These are phyloP conservation scores for Inga leiocalycina DNA, from an alignment of 306 rosid genomes.

Conservation along the genomic window DNA sequence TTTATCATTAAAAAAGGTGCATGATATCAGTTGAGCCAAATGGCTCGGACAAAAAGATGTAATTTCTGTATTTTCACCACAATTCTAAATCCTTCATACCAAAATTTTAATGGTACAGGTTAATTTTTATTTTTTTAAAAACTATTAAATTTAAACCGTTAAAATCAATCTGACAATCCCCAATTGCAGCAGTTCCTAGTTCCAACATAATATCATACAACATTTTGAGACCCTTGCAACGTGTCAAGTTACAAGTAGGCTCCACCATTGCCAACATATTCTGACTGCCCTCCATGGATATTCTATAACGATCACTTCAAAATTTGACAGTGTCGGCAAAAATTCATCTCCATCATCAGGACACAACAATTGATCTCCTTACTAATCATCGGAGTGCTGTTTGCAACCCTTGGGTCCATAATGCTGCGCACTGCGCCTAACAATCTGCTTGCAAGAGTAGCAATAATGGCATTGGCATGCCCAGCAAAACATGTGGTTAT, in stretches of 20 bases:
- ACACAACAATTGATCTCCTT: not conserved
- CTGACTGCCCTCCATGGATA: not conserved
- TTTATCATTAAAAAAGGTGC: no score
- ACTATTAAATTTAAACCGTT: no score
- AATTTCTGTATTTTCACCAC: no score
- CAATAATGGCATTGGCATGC: slow-evolving; percentile 85
- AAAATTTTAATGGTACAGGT: no score
- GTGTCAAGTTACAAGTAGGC: not conserved
- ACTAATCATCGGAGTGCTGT: slow-evolving; percentile 70
- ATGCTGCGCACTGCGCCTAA: slow-evolving; percentile 75
- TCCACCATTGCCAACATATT: not conserved
- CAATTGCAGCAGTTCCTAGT: no score
- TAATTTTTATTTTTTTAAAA: no score
- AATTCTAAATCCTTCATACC: no score
- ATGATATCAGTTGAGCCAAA: no score
- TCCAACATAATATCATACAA: not conserved
- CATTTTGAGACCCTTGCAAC: not conserved
- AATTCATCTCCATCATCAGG: not conserved
- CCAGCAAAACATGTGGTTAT: slow-evolving; percentile 88
- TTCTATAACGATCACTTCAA: not conserved
- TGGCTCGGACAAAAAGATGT: no score
- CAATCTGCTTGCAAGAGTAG: slow-evolving; percentile 68
- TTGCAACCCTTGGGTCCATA: slow-evolving; percentile 87
- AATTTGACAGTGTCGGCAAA: not conserved
- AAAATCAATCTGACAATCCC: no score